Base-by-base conservation (phyloP, 164 flowering plant species). In the Berberis vulgaris region DNA sequence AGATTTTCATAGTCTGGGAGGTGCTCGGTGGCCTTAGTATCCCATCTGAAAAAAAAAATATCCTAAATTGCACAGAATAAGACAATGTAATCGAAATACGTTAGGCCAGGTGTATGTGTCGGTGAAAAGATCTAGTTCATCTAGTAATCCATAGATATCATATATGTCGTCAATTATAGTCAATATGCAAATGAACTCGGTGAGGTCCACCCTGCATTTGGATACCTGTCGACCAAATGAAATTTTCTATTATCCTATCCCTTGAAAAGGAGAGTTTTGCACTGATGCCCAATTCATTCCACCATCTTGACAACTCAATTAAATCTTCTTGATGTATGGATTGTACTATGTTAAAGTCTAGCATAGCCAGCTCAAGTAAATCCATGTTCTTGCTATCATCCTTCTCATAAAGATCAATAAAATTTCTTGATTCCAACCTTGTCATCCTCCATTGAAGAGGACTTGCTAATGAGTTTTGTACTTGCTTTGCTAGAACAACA, bases 101-200 rank as follows among this genome's bases (percentile, higher is more conserved):
- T 11, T 6, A 6, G 57, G 4, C 4, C 38, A 75, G 77, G 73
- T 52, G 1, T 62, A 43, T 9, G 79, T 74, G 0, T 65, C n/a
- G 0, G 79, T 76, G 8, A 75, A 73, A 45, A 2, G 59, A 52
- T 68, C 65, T 2, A 76, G 72, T 52, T 79, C 76, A n/a, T 76
- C 76, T 2, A 72, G 10, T 13, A 69, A 60, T 41, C 82, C 78
- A 65, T 79, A 72, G 0, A 72, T 41, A n/a, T 79, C 78, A 65
- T 79, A 72, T 0, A 72, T 43, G 8, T 79, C 78, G 52, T 76
- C 80, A 0, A 79, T 54, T 0, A 42, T 49, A 7, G 78, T 58
- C 7, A 70, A 10, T 41, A 76, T 26, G 45, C 62, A 58, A 2
- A 49, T 43, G 2, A 65, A 50, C 61, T 72, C 72, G 11, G 82